phyloP scores from a whole-genome alignment of 2,329 filamentous ascomycete genomes.

The Fusarium citri region DNA sequence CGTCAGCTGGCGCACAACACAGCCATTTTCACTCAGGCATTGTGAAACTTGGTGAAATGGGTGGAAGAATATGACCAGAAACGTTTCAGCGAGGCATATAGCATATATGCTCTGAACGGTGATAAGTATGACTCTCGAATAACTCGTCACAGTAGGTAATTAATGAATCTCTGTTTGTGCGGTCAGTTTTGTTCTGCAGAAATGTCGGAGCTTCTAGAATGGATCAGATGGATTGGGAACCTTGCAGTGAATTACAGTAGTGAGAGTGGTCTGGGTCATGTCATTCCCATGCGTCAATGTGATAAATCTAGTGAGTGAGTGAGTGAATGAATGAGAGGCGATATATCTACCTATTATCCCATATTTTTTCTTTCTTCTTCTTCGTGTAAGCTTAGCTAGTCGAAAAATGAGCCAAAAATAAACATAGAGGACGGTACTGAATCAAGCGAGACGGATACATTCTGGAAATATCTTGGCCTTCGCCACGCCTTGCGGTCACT shows the following conservation, averaged over 20 bases:
- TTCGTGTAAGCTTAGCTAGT: slow-evolving; percentile 11
- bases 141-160: neutral
- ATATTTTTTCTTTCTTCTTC: neutral
- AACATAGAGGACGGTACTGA: neutral
- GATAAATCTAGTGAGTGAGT: too few relatives aligned
- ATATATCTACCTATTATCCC: neutral
- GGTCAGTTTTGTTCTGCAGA: neutral
- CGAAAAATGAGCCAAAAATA: slow-evolving; percentile 32
- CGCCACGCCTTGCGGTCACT: slow-evolving; percentile 32
- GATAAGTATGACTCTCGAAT: neutral
- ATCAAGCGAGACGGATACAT: neutral
- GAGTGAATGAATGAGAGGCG: neutral
- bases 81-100: neutral
- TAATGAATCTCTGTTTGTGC: neutral
- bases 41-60: neutral
- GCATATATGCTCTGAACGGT: too few relatives aligned
- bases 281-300: neutral
- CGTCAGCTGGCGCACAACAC: neutral
- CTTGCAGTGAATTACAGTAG: neutral
- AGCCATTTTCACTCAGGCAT: slow-evolving; percentile 15
- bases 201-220: neutral
- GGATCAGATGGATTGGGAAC: neutral
- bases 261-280: neutral
- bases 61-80: neutral
- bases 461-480: slow-evolving; percentile 29